Evolutionary conservation across 306 rosid genomes (phyloP).

Genomic region (Trichosanthes truncata): DNA sequence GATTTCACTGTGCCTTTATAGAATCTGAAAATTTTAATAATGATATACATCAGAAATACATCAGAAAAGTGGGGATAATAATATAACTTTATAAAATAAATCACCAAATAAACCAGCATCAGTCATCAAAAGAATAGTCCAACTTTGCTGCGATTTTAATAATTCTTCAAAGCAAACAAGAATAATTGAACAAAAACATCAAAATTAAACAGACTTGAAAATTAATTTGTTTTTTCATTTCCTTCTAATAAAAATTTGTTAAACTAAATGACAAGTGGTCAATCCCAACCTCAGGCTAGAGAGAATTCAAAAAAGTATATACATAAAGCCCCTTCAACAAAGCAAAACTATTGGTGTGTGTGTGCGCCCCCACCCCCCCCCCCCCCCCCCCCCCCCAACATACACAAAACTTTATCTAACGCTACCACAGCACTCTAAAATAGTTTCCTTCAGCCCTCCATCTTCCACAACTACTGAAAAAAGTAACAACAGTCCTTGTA

Average conservation of each 20-base stretch:
- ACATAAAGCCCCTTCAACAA: neutral
- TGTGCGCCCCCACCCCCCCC: too few relatives aligned
- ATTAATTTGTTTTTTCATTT: neutral
- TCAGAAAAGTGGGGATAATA: neutral
- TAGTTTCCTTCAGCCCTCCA: too few relatives aligned
- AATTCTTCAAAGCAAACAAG: neutral
- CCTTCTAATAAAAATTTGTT: neutral
- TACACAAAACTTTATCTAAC: neutral
- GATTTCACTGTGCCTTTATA: slow-evolving; percentile 89
- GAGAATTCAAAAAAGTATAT: neutral
- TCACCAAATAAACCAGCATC: slow-evolving; percentile 6
- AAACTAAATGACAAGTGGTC: neutral
- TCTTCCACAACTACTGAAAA: neutral
- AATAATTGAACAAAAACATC: neutral
- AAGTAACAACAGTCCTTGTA: neutral
- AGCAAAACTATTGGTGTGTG: neutral
- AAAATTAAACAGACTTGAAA: neutral
- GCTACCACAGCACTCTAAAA: neutral
- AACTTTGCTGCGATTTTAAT: neutral
- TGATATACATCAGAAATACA: slow-evolving; percentile 23
- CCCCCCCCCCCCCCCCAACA: too few relatives aligned
- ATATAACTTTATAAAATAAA: neutral
- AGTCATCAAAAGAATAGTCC: neutral
- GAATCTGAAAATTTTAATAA: slow-evolving; percentile 40
- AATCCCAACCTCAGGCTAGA: neutral